Percentiles rank a stretch among this genome's conserved stretches.
These are phyloP conservation scores for Firmiana major DNA, from an alignment of 345 rosid genomes.

Conservation along the genomic window DNA sequence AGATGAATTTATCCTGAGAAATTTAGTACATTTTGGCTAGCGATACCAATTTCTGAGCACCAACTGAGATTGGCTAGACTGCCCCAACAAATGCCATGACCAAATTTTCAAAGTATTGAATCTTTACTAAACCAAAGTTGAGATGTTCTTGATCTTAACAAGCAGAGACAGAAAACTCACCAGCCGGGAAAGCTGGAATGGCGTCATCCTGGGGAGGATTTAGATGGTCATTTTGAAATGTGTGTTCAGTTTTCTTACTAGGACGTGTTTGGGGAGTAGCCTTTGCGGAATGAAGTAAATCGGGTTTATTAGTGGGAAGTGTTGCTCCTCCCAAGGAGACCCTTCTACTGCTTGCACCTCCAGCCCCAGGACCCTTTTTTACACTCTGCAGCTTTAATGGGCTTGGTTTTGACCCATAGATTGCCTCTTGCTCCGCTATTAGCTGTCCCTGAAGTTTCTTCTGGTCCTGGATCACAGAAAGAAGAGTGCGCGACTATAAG, in stretches of 20 bases:
- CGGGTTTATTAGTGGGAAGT: slow-evolving; percentile 70
- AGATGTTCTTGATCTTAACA: background rate
- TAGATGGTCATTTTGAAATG: slow-evolving; percentile 33
- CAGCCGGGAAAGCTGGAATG: slow-evolving; percentile 47
- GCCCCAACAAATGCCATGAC: background rate
- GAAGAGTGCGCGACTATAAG: background rate
- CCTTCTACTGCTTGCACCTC: slow-evolving; percentile 66
- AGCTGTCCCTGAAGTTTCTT: slow-evolving; percentile 96
- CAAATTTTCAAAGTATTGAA: background rate
- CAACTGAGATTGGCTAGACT: background rate
- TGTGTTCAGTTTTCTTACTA: slow-evolving; percentile 48
- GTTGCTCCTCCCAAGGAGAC: slow-evolving; percentile 70
- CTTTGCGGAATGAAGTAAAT: slow-evolving; percentile 35
- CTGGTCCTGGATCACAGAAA: slow-evolving; percentile 61
- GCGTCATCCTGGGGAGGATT: slow-evolving; percentile 34
- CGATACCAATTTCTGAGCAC: background rate
- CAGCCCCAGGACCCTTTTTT: slow-evolving; percentile 72
- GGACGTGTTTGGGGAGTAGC: slow-evolving; percentile 43
- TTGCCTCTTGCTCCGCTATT: slow-evolving; percentile 89
- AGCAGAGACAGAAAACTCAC: slow-evolving; percentile 31
- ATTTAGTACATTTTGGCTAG: background rate
- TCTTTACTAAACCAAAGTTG: background rate
- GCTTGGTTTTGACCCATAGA: slow-evolving; percentile 95
- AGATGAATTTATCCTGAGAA: background rate
- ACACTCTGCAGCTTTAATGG: slow-evolving; percentile 72